A percentile compares a stretch with the other conserved stretches of the same genome.
phyloP scores from a whole-genome alignment of 495 filamentous ascomycete species.

The Penicillium roqueforti region DNA sequence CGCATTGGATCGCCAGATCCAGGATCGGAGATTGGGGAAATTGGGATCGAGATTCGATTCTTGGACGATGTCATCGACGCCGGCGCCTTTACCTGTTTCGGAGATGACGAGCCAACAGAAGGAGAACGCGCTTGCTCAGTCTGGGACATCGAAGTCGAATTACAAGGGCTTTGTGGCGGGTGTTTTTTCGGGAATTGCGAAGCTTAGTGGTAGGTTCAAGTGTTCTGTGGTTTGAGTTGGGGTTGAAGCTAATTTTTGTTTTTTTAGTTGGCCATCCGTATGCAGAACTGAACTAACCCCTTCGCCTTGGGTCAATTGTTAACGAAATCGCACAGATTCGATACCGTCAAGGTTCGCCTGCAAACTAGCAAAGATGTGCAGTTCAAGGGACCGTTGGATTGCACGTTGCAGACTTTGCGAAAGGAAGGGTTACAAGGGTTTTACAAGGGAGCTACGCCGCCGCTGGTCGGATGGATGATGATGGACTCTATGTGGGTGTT shows the following conservation, averaged over 20 bases:
- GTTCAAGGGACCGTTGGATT: constrained; percentile 85
- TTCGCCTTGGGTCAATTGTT: background rate
- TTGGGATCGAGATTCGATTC: no score
- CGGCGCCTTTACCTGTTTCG: constrained; percentile 18
- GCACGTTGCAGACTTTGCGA: constrained; percentile 71
- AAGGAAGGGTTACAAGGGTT: constrained; percentile 75
- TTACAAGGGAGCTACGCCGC: constrained; percentile 88
- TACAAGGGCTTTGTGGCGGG: constrained; percentile 96
- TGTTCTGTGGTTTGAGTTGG: background rate
- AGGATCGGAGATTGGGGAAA: background rate
- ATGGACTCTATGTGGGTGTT: constrained; percentile 76
- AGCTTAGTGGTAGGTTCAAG: constrained; percentile 71
- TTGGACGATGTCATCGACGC: constrained; percentile 27
- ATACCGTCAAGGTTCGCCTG: constrained; percentile 92
- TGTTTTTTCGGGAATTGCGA: constrained; percentile 88
- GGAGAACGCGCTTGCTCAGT: constrained; percentile 5
- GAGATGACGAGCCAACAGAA: constrained; percentile 13
- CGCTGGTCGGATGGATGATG: constrained; percentile 94
- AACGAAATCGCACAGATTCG: constrained; percentile 53
- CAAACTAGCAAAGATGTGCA: constrained; percentile 76
- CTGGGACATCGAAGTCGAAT: constrained; percentile 33
- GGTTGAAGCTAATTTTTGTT: constrained; percentile 13
- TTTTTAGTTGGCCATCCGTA: constrained; percentile 63
- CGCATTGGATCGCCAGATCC: background rate
- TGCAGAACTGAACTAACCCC: constrained; percentile 20